Evolutionary conservation across 2,329 filamentous ascomycete species (phyloP).

Genomic region (Calonectria naviculata): DNA sequence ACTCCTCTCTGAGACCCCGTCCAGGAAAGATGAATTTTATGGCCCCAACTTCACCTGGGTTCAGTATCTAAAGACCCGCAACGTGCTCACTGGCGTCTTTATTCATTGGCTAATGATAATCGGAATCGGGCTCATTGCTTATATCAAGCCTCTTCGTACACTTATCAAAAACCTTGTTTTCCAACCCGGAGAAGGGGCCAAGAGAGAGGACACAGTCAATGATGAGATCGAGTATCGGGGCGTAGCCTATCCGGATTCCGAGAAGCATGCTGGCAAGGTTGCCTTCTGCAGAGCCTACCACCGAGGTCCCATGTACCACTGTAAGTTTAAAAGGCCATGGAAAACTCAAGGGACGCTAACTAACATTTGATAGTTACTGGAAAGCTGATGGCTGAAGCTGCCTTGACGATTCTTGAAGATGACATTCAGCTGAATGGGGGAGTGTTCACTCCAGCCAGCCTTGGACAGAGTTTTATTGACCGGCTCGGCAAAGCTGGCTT

Average conservation of each 20-base stretch:
- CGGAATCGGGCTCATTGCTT: slow-evolving; percentile 55
- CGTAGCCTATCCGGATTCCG: slow-evolving; percentile 70
- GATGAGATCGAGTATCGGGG: slow-evolving; percentile 73
- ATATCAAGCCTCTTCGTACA: slow-evolving; percentile 57
- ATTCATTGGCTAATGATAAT: slow-evolving; percentile 62
- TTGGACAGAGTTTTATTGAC: slow-evolving; percentile 76
- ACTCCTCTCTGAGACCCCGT: slow-evolving; percentile 59
- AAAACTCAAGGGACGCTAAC: background rate
- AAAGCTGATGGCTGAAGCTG: slow-evolving; percentile 71
- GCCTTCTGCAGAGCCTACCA: slow-evolving; percentile 67
- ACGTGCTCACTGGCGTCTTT: slow-evolving; percentile 60
- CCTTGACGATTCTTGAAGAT: slow-evolving; percentile 73
- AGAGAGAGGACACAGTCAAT: slow-evolving; percentile 62
- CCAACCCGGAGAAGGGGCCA: slow-evolving; percentile 66
- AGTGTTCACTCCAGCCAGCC: slow-evolving; percentile 76
- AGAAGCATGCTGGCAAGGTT: slow-evolving; percentile 55
- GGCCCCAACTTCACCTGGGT: slow-evolving; percentile 70
- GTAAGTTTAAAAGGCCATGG: slow-evolving; percentile 56
- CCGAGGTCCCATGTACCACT: slow-evolving; percentile 72
- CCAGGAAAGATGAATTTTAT: slow-evolving; percentile 60
- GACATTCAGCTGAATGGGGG: slow-evolving; percentile 71
- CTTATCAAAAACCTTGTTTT: slow-evolving; percentile 57
- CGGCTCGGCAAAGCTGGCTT: slow-evolving; percentile 71
- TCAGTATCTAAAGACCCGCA: slow-evolving; percentile 64
- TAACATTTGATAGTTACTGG: slow-evolving; percentile 67